Conservation (phyloP, 2,329 filamentous ascomycete species). For the Alternaria dauci region DNA sequence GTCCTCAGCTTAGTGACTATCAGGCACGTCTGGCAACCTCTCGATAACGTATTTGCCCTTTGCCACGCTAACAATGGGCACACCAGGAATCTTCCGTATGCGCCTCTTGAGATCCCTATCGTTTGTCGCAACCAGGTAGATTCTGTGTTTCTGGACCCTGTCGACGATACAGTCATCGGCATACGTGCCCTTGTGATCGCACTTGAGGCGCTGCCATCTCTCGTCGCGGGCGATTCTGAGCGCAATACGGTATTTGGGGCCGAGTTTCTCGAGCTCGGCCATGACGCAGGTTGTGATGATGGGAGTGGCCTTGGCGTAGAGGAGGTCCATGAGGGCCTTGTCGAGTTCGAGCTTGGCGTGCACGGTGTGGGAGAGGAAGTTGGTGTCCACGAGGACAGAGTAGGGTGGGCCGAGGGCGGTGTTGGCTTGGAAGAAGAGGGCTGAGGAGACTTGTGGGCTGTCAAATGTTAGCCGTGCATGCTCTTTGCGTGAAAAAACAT, state of each 20-base stretch:
- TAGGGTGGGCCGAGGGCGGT: slow-evolving; percentile 86
- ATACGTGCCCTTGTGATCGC: slow-evolving; percentile 89
- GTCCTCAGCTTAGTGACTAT: slow-evolving; percentile 52
- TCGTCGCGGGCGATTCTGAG: slow-evolving; percentile 88
- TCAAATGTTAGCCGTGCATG: slow-evolving; percentile 17
- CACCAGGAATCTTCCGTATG: slow-evolving; percentile 81
- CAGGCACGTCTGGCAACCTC: slow-evolving; percentile 83
- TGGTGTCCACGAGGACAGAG: slow-evolving; percentile 65
- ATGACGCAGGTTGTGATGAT: slow-evolving; percentile 81
- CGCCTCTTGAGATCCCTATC: slow-evolving; percentile 75
- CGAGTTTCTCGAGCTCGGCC: slow-evolving; percentile 88
- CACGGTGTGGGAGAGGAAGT: slow-evolving; percentile 72
- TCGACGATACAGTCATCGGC: slow-evolving; percentile 72
- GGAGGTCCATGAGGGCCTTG: slow-evolving; percentile 89
- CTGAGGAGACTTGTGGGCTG: slow-evolving; percentile 78
- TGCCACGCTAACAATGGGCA: slow-evolving; percentile 80
- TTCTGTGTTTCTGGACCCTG: slow-evolving; percentile 56
- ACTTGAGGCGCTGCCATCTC: slow-evolving; percentile 83
- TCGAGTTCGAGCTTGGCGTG: slow-evolving; percentile 89
- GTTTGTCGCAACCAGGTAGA: slow-evolving; percentile 56
- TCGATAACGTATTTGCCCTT: slow-evolving; percentile 95
- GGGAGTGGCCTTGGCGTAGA: slow-evolving; percentile 90
- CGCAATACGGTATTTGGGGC: slow-evolving; percentile 84
- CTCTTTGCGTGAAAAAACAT: slow-evolving; percentile 13
- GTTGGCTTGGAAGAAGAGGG: slow-evolving; percentile 65